Evolutionary conservation across 2,329 filamentous ascomycete species (phyloP), one percentile per base, ranked within the genome.

Genomic region (Aspergillus vadensis): DNA sequence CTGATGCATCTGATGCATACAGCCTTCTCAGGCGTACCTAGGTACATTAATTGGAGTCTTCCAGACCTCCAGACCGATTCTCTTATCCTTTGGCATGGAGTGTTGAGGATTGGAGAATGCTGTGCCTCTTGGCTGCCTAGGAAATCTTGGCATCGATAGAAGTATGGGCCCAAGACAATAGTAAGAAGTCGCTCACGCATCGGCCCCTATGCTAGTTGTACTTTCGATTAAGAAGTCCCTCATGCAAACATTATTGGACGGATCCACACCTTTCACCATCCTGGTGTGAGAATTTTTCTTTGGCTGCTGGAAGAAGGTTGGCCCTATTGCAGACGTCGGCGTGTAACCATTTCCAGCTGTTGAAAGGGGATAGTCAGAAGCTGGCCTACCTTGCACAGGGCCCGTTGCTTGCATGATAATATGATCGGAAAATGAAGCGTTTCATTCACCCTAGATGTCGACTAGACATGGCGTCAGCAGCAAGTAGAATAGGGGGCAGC

Each of bases 1-100:
- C 47, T 50, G 47, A 50, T 50, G 47, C 47, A 30, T 50, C 27
- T 50, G 47, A 32, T 50, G 47, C 47, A 50, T 14, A 50, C 23
- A 14, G 17, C 44, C 44, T 30, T 15, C 21, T 23, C 23, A 25
- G 32, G 23, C 21, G 23, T 49, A 27, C 44, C 44, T 49, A 27
- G 44, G 44, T n/a, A 49, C 44, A 49, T n/a, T 15, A 25, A 8
- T 17, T 49, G 21, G 44, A 30, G 44, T 30, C 44, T 49, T 49
- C 44, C 44, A 48, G 44, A 49, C 44, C 7, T 14, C 47, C 47
- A 44, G 41, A 21, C 41, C 41, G 21, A 7, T 30, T 25, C 25
- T 25, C n/a, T 25, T 27, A 21, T 17, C 23, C 44, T 30, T 49
- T 49, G 47, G 47, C 25, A 32, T 32, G 47, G 19, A 15, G 25